These are phyloP conservation scores for Parafenestella ontariensis DNA, from an alignment of 2,329 filamentous ascomycete genomes.

Conservation along the genomic window DNA sequence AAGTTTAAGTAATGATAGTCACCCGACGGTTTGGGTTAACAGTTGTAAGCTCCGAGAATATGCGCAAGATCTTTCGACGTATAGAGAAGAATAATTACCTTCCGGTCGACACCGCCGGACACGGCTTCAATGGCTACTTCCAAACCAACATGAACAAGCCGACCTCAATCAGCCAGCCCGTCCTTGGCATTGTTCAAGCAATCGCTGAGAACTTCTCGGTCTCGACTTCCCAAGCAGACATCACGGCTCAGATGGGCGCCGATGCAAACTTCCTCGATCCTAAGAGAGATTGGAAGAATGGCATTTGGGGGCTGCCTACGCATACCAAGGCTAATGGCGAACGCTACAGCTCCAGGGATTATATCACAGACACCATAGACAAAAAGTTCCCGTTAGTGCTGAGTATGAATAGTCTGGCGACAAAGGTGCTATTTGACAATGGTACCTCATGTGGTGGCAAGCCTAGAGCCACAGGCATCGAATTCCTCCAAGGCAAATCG, in stretches of 20 bases:
- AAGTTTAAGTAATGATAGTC: neutral
- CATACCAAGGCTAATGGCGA: conserved; percentile 56
- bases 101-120: conserved; percentile 51
- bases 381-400: conserved; percentile 62
- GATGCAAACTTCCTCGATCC: conserved; percentile 60
- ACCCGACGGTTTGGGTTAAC: conserved; percentile 3
- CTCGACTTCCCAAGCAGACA: conserved; percentile 59
- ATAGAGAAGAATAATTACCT: conserved; percentile 64
- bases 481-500: conserved; percentile 47
- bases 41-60: conserved; percentile 41
- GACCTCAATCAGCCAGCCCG: conserved; percentile 53
- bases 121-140: conserved; percentile 66
- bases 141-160: conserved; percentile 59
- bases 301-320: conserved; percentile 64
- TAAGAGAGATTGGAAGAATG: conserved; percentile 56
- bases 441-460: conserved; percentile 56
- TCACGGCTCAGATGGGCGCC: conserved; percentile 50
- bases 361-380: conserved; percentile 56
- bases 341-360: conserved; percentile 63
- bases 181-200: conserved; percentile 42
- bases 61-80: conserved; percentile 62
- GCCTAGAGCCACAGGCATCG: conserved; percentile 53
- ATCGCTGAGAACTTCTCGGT: conserved; percentile 42
- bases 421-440: conserved; percentile 69
- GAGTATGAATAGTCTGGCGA: conserved; percentile 66